Conservation (phyloP, 192 early-diverging fungal species). For the Ambispora gerdemannii region DNA sequence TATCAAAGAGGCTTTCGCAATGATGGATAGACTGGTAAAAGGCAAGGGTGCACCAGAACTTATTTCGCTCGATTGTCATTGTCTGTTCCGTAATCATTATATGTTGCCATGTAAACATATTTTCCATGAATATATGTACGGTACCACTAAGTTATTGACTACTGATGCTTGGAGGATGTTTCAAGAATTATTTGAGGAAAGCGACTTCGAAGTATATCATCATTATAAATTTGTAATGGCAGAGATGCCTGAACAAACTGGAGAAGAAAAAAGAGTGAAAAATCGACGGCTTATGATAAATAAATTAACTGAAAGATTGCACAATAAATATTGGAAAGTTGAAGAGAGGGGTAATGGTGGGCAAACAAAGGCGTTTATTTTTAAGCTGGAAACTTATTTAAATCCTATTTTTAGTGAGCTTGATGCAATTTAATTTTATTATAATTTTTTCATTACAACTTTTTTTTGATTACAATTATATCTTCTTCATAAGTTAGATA, state of each 20-base stretch:
- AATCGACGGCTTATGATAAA: conserved; percentile 16
- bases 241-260: not conserved
- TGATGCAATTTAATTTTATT: not conserved
- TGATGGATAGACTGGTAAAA: conserved; percentile 2
- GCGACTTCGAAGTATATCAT: conserved; percentile 23
- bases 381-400: not conserved
- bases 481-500: no score
- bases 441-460: no score
- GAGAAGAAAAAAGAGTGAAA: conserved; percentile 12
- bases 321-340: not conserved
- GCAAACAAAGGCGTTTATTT: conserved; percentile 5
- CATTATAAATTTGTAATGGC: not conserved
- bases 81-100: conserved; percentile 5
- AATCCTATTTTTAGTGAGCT: not conserved
- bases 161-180: conserved; percentile 24
- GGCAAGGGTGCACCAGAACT: conserved; percentile 6
- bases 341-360: not conserved
- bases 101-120: conserved; percentile 17
- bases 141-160: conserved; percentile 15
- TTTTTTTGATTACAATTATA: no score
- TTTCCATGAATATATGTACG: no score
- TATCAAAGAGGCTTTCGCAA: conserved; percentile 14
- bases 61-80: conserved; percentile 7
- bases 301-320: conserved; percentile 15
- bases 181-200: conserved; percentile 23